Conservation (phyloP, 495 filamentous ascomycete genomes). For the Stereocaulon alpinum region DNA sequence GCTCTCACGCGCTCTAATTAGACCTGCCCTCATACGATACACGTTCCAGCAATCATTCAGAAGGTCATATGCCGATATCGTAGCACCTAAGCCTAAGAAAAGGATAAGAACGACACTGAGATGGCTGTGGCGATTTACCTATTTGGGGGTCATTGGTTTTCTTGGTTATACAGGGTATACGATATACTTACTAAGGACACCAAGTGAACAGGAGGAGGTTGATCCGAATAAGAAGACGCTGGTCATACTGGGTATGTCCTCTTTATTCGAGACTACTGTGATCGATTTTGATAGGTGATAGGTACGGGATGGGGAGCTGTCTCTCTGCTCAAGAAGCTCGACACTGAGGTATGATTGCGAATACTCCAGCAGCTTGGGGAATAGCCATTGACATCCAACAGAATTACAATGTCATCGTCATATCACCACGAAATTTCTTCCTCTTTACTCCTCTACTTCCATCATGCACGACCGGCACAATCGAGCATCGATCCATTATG, state of each 20-base stretch:
- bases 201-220: constrained; percentile 65
- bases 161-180: constrained; percentile 63
- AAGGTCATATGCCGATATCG: constrained; percentile 25
- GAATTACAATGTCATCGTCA: constrained; percentile 98
- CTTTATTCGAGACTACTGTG: background rate
- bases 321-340: constrained; percentile 89
- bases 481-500: constrained; percentile 99
- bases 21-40: constrained; percentile 9
- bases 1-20: constrained; percentile 14
- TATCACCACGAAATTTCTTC: constrained; percentile 97
- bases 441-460: constrained; percentile 96
- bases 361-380: background rate
- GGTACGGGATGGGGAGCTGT: constrained; percentile 96
- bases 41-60: constrained; percentile 15
- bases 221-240: constrained; percentile 93
- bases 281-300: constrained; percentile 28
- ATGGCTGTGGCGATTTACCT: constrained; percentile 70
- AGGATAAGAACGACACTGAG: constrained; percentile 35
- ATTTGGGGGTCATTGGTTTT: constrained; percentile 56
- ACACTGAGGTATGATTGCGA: background rate
- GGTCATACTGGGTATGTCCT: constrained; percentile 75
- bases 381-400: background rate
- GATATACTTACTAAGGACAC: constrained; percentile 72
- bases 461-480: constrained; percentile 90
- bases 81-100: constrained; percentile 26